A percentile compares a stretch with the other conserved stretches of the same genome.
These are phyloP conservation scores for Fusarium brevicatenulatum DNA, from an alignment of 2,329 filamentous ascomycete species.

Conservation along the genomic window DNA sequence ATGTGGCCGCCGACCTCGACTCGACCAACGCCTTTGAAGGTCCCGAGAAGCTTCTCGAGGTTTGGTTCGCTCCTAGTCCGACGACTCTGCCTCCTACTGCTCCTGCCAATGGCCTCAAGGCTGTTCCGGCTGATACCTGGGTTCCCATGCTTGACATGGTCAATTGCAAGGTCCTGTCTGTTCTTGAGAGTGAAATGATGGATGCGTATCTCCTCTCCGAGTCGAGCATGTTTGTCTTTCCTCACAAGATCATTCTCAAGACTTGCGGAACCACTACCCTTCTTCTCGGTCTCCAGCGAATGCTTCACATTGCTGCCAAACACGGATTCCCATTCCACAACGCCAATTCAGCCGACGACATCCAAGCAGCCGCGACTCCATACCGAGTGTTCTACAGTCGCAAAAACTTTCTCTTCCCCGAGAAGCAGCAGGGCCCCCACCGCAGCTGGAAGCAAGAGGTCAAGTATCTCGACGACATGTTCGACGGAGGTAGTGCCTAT, in stretches of 20 bases:
- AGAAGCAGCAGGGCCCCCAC: slow-evolving; percentile 93
- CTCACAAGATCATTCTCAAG: slow-evolving; percentile 99
- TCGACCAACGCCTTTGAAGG: slow-evolving; percentile 97
- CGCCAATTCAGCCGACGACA: slow-evolving; percentile 71
- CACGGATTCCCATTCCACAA: slow-evolving; percentile 89
- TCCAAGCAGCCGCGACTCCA: slow-evolving; percentile 82
- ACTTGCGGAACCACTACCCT: slow-evolving; percentile 97
- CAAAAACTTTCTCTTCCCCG: slow-evolving; percentile 97
- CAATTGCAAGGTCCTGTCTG: slow-evolving; percentile 97
- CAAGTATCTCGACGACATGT: slow-evolving; percentile 89
- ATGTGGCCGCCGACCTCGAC: slow-evolving; percentile 91
- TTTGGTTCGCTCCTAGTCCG: slow-evolving; percentile 92
- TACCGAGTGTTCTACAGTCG: slow-evolving; percentile 98
- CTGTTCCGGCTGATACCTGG: slow-evolving; percentile 85
- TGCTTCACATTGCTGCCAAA: slow-evolving; percentile 89
- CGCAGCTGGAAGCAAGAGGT: slow-evolving; percentile 98
- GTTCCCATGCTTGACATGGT: slow-evolving; percentile 97
- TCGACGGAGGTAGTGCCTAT: slow-evolving; percentile 92
- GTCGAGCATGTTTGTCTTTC: slow-evolving; percentile 99
- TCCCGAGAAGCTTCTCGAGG: slow-evolving; percentile 98
- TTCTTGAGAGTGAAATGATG: slow-evolving; percentile 91
- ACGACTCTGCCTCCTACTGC: slow-evolving; percentile 75
- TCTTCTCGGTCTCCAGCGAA: slow-evolving; percentile 85
- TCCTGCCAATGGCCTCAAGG: slow-evolving; percentile 83
- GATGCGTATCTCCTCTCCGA: slow-evolving; percentile 98